Percentiles rank a stretch among this genome's conserved stretches.
phyloP scores from a whole-genome alignment of 495 filamentous ascomycete species.

The Penicillium soppii region DNA sequence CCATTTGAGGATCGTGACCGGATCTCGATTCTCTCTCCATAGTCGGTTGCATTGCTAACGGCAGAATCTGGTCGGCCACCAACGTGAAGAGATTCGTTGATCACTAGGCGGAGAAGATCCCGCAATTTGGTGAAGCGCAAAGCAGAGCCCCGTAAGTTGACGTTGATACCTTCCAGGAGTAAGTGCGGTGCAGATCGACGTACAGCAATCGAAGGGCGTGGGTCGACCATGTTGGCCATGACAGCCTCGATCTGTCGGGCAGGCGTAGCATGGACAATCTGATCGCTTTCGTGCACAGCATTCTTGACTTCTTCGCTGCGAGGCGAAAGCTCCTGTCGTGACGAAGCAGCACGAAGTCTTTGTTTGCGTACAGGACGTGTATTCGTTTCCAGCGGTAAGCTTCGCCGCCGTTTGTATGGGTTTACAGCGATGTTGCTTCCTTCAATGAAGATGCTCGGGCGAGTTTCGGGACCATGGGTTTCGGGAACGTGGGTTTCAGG shows the following conservation, averaged over 20 bases:
- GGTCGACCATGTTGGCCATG: constrained; percentile 41
- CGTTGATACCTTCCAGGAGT: constrained; percentile 45
- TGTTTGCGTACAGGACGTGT: constrained; percentile 36
- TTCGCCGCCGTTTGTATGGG: constrained; percentile 50
- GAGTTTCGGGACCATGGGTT: constrained; percentile 22
- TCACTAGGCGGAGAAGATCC: constrained; percentile 64
- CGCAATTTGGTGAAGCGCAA: constrained; percentile 61
- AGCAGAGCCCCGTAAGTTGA: constrained; percentile 38
- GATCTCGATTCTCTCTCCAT: constrained; percentile 69
- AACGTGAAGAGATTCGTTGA: constrained; percentile 69
- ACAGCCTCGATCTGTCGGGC: constrained; percentile 42
- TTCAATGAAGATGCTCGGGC: constrained; percentile 44
- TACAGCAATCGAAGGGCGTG: constrained; percentile 40
- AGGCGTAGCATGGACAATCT: constrained; percentile 42
- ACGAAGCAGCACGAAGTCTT: constrained; percentile 34
- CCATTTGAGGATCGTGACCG: constrained; percentile 59
- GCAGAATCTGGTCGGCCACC: constrained; percentile 74
- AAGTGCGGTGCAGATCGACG: constrained; percentile 44
- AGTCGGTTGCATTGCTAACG: constrained; percentile 54
- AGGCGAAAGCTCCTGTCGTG: constrained; percentile 44
- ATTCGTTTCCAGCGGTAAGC: constrained; percentile 39
- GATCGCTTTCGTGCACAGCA: constrained; percentile 51
- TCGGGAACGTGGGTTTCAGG: background rate
- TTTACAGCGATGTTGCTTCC: constrained; percentile 47
- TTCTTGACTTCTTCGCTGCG: constrained; percentile 50